phyloP scores from a whole-genome alignment of 345 rosid genomes.

The Aquilaria sinensis region DNA sequence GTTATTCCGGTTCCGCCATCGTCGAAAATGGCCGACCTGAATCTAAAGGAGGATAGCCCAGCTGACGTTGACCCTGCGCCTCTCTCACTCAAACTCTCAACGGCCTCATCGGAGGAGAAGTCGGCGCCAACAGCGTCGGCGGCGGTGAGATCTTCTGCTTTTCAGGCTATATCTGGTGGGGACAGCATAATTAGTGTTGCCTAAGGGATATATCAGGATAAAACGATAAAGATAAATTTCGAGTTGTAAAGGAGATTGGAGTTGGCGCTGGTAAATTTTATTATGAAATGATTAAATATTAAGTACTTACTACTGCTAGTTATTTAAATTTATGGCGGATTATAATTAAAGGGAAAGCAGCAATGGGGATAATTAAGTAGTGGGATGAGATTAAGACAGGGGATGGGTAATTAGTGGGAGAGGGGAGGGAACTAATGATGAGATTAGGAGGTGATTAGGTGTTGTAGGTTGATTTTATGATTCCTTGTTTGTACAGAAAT shows the following conservation, averaged over 20 bases:
- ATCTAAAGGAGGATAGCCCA: conserved; percentile 31
- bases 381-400: neutral
- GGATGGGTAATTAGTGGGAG: neutral
- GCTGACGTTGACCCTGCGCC: conserved; percentile 25
- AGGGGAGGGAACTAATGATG: no score
- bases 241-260: conserved; percentile 5
- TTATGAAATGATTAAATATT: neutral
- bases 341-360: no score
- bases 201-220: conserved; percentile 24
- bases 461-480: neutral
- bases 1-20: conserved; percentile 54
- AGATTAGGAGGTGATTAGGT: conserved; percentile 20
- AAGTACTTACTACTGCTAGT: neutral
- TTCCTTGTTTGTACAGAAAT: conserved; percentile 30
- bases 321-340: neutral
- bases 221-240: neutral
- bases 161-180: conserved; percentile 52
- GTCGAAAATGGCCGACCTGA: conserved; percentile 60
- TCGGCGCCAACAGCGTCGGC: conserved; percentile 26
- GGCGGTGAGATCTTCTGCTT: conserved; percentile 28
- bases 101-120: conserved; percentile 41
- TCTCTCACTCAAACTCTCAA: conserved; percentile 46
- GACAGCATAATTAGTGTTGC: conserved; percentile 72
- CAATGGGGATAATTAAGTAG: neutral
- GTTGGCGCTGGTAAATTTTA: neutral